A percentile compares a stretch with the other conserved stretches of the same genome.
These are phyloP conservation scores for Globisporangium emineosum DNA, from an alignment of 352 stramenopile genomes.

Conservation along the genomic window DNA sequence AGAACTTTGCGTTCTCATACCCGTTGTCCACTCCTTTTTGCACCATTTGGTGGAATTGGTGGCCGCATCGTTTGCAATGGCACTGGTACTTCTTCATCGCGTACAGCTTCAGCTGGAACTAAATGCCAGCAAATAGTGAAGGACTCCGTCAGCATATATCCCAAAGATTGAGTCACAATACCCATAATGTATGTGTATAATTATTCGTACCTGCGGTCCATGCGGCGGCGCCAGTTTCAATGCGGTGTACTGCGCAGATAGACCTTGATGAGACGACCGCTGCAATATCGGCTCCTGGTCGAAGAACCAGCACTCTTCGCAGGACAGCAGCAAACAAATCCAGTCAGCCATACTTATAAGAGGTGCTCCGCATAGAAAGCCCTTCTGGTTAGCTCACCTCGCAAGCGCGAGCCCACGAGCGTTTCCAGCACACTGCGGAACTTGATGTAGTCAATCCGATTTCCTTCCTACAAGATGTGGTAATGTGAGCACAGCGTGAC, in stretches of 20 bases:
- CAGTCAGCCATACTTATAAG: neutral
- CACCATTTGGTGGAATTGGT: slow-evolving; percentile 70
- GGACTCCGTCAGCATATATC: neutral
- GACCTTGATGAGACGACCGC: slow-evolving; percentile 32
- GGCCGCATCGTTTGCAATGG: slow-evolving; percentile 56
- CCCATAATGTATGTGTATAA: too few relatives aligned
- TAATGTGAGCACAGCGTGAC: slow-evolving; percentile 1
- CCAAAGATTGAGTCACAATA: too few relatives aligned
- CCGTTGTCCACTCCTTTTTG: slow-evolving; percentile 88
- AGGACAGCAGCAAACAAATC: neutral
- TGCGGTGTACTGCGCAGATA: slow-evolving; percentile 47
- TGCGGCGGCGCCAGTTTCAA: slow-evolving; percentile 72
- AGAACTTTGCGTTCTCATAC: slow-evolving; percentile 32
- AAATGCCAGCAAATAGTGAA: neutral
- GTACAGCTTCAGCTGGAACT: slow-evolving; percentile 87
- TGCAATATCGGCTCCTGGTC: slow-evolving; percentile 63
- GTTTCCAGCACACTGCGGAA: slow-evolving; percentile 59
- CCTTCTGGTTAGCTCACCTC: slow-evolving; percentile 28
- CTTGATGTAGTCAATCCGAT: slow-evolving; percentile 70
- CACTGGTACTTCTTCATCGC: slow-evolving; percentile 84
- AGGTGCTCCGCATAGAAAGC: neutral
- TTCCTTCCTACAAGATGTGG: slow-evolving; percentile 26
- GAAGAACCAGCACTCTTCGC: slow-evolving; percentile 87
- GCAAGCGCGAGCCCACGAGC: slow-evolving; percentile 36
- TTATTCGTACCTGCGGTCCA: slow-evolving; percentile 54